Evolutionary conservation across 108 stramenopile species (phyloP).

Genomic region (Fragilaria radians): DNA sequence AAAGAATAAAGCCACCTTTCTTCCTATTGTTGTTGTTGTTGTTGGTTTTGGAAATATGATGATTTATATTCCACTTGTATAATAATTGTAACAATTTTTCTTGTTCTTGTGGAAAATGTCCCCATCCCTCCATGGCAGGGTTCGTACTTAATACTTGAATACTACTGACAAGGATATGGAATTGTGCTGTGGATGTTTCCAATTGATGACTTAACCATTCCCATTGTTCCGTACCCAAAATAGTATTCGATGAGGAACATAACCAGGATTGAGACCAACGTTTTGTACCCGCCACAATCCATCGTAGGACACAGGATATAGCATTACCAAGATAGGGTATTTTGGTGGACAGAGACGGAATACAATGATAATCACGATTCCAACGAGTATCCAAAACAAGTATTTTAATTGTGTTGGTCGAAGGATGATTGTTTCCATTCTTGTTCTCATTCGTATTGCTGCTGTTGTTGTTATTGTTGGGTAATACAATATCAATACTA

Average conservation of each 20-base stretch:
- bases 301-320: slow-evolving; percentile 65
- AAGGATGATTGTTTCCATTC: slow-evolving; percentile 2
- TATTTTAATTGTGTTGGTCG: slow-evolving; percentile 36
- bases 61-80: no score
- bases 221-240: slow-evolving; percentile 85
- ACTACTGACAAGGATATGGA: slow-evolving; percentile 62
- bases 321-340: slow-evolving; percentile 38
- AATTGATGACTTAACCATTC: slow-evolving; percentile 63
- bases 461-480: no score
- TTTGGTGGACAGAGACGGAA: slow-evolving; percentile 52
- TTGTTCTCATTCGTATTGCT: not conserved
- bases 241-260: slow-evolving; percentile 2
- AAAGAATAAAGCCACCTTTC: slow-evolving; percentile 35
- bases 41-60: no score
- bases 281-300: slow-evolving; percentile 45
- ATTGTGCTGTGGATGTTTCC: slow-evolving; percentile 28
- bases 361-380: slow-evolving; percentile 65
- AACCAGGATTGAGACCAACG: not conserved
- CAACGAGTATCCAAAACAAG: slow-evolving; percentile 81
- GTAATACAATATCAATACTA: slow-evolving; percentile 29
- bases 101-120: slow-evolving; percentile 75
- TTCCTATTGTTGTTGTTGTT: slow-evolving; percentile 2
- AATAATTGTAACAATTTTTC: slow-evolving; percentile 47
- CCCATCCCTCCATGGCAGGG: slow-evolving; percentile 84
- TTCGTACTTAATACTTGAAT: slow-evolving; percentile 84